Evolutionary conservation across 73 alveolate genomes (phyloP), one percentile per base, ranked within the genome.

Genomic region (Effrenium voratum): DNA sequence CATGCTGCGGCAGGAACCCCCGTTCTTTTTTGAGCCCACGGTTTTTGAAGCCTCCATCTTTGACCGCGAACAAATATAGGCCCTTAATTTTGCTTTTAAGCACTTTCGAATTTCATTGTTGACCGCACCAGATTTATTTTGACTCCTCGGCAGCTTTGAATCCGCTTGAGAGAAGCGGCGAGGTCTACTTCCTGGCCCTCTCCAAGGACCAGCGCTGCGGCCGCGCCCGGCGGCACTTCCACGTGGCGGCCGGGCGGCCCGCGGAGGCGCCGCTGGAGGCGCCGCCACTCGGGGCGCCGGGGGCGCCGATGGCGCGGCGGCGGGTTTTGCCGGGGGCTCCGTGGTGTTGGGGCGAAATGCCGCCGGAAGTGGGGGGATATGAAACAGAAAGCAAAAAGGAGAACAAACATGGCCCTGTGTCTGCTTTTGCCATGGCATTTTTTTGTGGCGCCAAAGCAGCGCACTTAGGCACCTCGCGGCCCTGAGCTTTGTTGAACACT

Each of bases 111-210:
- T n/a, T n/a, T n/a, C n/a, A n/a, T n/a, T n/a, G n/a, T n/a, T n/a
- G n/a, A n/a, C n/a, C n/a, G n/a, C n/a, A n/a, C n/a, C n/a, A n/a
- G n/a, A n/a, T n/a, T n/a, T n/a, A 13, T 15, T 8, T 4, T 13
- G 55, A 44, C 91, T 2, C 40, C 44, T 30, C 38, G 13, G 86
- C 55, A 36, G 8, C 86, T 3, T n/a, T n/a, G n/a, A n/a, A n/a
- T n/a, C n/a, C n/a, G n/a, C n/a, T n/a, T n/a, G n/a, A n/a, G n/a
- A n/a, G n/a, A n/a, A n/a, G n/a, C n/a, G n/a, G n/a, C n/a, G 72
- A 88, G 95, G 85, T 88, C 70, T 88, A 88, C 77, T 88, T 88
- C 68, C 72, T 88, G 95, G 95, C 95, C 30, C 30, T 88, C 41
- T 88, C 95, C 68, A 47, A 52, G 50, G 85, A 88, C 73, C 59